A percentile compares a stretch with the other conserved stretches of the same genome.
phyloP scores from a whole-genome alignment of 352 stramenopile genomes.

The Pythium sukuiense region DNA sequence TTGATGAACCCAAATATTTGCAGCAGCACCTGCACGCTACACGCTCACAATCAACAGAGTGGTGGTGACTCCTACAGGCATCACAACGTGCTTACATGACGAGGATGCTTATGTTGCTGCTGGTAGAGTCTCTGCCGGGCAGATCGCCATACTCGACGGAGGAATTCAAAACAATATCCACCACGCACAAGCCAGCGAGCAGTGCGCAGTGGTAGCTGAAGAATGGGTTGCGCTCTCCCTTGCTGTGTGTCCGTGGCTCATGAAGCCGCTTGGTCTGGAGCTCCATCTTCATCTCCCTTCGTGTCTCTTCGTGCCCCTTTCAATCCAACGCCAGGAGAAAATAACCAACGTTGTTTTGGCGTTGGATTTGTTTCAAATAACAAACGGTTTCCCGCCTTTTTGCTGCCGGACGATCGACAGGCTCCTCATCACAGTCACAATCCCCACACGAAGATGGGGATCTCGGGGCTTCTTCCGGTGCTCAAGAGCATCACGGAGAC shows the following conservation, averaged over 20 bases:
- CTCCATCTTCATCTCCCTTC: neutral
- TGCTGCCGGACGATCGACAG: neutral
- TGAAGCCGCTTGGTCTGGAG: neutral
- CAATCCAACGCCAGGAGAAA: slow-evolving; percentile 12
- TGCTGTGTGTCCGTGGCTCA: neutral
- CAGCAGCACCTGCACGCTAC: slow-evolving; percentile 62
- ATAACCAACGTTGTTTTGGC: slow-evolving; percentile 15
- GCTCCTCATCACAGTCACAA: neutral
- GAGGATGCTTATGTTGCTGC: slow-evolving; percentile 46
- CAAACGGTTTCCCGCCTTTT: slow-evolving; percentile 6
- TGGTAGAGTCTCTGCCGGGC: slow-evolving; percentile 27
- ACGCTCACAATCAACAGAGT: neutral
- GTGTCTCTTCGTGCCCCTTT: slow-evolving; percentile 9
- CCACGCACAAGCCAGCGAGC: slow-evolving; percentile 42
- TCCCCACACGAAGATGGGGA: slow-evolving; percentile 29
- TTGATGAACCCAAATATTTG: slow-evolving; percentile 60
- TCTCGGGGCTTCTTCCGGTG: slow-evolving; percentile 42
- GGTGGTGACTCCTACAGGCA: too few relatives aligned
- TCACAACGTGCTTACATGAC: slow-evolving; percentile 39
- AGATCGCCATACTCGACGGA: slow-evolving; percentile 64
- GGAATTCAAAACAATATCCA: slow-evolving; percentile 61
- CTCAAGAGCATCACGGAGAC: slow-evolving; percentile 72
- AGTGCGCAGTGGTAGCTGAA: slow-evolving; percentile 44
- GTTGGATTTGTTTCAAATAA: slow-evolving; percentile 5
- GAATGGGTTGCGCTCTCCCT: slow-evolving; percentile 32